Evolutionary conservation across 805 yeast genomes (phyloP), one percentile per base, ranked within the genome.

Genomic region (Pichia thaimueangensis): DNA sequence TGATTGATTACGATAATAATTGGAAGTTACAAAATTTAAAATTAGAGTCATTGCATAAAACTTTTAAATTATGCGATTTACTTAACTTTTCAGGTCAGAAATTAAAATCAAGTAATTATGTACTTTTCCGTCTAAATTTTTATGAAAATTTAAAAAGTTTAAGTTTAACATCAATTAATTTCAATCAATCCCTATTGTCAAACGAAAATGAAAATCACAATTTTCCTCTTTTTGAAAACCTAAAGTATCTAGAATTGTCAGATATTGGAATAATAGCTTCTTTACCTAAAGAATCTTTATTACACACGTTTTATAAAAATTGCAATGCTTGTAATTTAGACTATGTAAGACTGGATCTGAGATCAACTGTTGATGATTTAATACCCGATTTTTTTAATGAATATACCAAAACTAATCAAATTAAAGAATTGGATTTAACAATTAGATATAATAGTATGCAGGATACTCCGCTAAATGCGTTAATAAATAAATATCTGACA

Each of bases 401-500:
- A 15, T 21, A 17, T 12, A 22, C 51, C 1, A 42, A 48, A 5
- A 24, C 12, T 5, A 47, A 55, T 37, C 49, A 57, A 24, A 43
- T 59, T 6, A 33, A 17, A 10, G 55, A 58, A 41, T 45, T 58
- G 12, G 59, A 56, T 31, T 23, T 58, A 5, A 47, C 39, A 3
- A 45, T 58, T 5, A 41, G 56, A 17, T 52, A 48, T 40, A 57
- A 57, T 40, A 42, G 28, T 11, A 39, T 49, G 29, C 51, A 52
- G 39, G 32, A 22, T 6, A 33, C n/a, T 10, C n/a, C 52, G 10
- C 31, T 56, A 13, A 42, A 45, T 11, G 43, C 50, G 22, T 28
- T 49, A 17, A 39, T 55, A 7, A 45, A 48, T 21, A 41, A 42
- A 21, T 57, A 56, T 40, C 47, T 56, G 9, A 38, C 20, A 7